A percentile compares a stretch with the other conserved stretches of the same genome.
Conservation (phyloP, 441 rosid species). For the Pelargonium australe region DNA sequence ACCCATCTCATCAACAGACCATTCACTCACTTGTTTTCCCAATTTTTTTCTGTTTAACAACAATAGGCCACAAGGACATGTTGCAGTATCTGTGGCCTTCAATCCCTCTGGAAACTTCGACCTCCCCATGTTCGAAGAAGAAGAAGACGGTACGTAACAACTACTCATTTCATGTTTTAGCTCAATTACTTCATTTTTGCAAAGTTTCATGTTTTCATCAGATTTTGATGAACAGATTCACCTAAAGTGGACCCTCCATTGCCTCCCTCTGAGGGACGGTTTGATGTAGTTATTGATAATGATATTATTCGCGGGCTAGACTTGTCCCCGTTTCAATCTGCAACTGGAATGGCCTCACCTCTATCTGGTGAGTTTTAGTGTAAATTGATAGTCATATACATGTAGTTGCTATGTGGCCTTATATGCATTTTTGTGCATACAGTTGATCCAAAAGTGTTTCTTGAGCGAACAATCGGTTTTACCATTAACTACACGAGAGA, state of each 20-base stretch:
- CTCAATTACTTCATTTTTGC: neutral
- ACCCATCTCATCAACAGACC: conserved; percentile 21
- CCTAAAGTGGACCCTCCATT: conserved; percentile 49
- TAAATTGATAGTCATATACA: neutral
- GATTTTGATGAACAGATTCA: conserved; percentile 33
- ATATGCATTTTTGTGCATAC: neutral
- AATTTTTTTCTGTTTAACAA: neutral
- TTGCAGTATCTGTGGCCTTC: conserved; percentile 61
- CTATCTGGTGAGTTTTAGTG: conserved; percentile 35
- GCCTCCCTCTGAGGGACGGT: conserved; percentile 69
- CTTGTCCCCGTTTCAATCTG: conserved; percentile 57
- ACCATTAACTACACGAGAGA: conserved; percentile 59
- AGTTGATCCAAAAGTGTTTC: conserved; percentile 56
- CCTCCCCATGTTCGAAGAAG: conserved; percentile 42
- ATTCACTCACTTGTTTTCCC: neutral
- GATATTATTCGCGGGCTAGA: conserved; percentile 46
- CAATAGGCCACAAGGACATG: conserved; percentile 24
- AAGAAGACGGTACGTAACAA: conserved; percentile 29
- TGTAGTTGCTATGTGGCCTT: neutral
- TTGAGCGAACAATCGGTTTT: conserved; percentile 68
- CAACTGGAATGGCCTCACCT: conserved; percentile 58
- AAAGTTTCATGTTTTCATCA: too few relatives aligned
- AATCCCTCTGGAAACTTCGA: conserved; percentile 75
- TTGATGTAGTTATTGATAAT: conserved; percentile 57
- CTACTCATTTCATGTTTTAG: neutral